Base-by-base conservation (phyloP, 805 yeast species). In the Cyberlindnera samutprakarnensis region DNA sequence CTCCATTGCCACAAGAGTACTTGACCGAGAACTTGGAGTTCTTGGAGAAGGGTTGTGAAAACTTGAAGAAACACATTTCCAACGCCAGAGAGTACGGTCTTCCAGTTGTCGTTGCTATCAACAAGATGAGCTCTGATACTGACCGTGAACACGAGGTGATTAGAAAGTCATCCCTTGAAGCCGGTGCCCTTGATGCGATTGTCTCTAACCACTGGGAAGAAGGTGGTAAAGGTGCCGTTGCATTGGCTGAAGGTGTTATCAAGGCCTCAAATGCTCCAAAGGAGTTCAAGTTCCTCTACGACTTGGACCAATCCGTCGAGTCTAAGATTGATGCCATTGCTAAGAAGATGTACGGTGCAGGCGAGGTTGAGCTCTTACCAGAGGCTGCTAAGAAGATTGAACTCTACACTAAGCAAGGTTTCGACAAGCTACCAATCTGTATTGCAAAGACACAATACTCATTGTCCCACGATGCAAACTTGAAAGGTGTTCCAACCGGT, bases 381-480 rank as follows among this genome's bases (percentile, higher is more conserved):
- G 72, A 76, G 43, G 97, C 97, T 25, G 72, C 74, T 46, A 65
- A 72, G 51, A 87, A 87, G 62, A 78, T 90, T 44, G 86, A 78
- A 41, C 71, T 76, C 36, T 88, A 86, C 64, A 78, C 86, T 22
- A 59, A 68, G 31, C 96, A 87, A 66, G 96, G 96, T 3, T 90
- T 81, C 58, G 87, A 79, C 42, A 75, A 86, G 53, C 66, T 90
- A 54, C 98, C 97, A 36, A 79, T 90, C 47, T 90, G 98, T 64
- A 83, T 90, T 52, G 98, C 98, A 37, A 90, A 90, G 70, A 90
- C 98, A 2, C 98, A 90, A 61, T 90, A 90, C 68, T 86, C 96
- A 1, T 68, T 90, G 46, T 87, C 96, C 3, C 96, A 88, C 54
- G 97, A 90, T 60, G 87, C 97, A 27, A 65, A 74, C 15, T 71